Conservation (phyloP, 2,329 filamentous ascomycete genomes). For the Bipolaris cookei region DNA sequence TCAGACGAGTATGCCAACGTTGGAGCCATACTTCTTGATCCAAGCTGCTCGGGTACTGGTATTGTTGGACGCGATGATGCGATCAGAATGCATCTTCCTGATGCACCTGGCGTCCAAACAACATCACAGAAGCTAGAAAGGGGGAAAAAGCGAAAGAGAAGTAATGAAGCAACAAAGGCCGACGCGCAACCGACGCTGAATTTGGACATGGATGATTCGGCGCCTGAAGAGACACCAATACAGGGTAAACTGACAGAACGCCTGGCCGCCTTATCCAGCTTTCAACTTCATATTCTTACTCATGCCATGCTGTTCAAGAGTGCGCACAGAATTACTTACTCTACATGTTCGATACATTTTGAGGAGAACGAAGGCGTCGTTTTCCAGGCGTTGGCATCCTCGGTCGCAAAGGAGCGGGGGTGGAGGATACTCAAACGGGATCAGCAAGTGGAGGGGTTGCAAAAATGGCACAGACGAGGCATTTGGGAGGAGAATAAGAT, state of each 20-base stretch:
- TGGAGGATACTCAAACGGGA: conserved; percentile 78
- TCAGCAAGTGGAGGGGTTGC: conserved; percentile 78
- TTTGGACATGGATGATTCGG: conserved; percentile 38
- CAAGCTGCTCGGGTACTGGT: conserved; percentile 93
- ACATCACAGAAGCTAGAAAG: conserved; percentile 25
- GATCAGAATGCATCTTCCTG: conserved; percentile 65
- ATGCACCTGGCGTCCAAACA: conserved; percentile 25
- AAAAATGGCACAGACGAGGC: conserved; percentile 71
- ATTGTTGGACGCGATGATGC: conserved; percentile 89
- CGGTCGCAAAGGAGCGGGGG: conserved; percentile 68
- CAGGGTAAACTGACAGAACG: conserved; percentile 57
- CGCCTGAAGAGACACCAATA: conserved; percentile 49
- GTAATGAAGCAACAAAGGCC: conserved; percentile 10
- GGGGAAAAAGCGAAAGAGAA: conserved; percentile 45
- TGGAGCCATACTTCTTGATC: conserved; percentile 84
- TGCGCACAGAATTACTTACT: conserved; percentile 76
- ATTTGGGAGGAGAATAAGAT: conserved; percentile 50
- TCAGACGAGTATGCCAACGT: conserved; percentile 70
- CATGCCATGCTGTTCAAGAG: conserved; percentile 84
- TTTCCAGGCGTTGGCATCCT: conserved; percentile 70
- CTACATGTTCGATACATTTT: conserved; percentile 87
- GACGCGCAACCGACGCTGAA: conserved; percentile 23
- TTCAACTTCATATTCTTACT: conserved; percentile 80
- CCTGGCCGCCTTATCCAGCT: conserved; percentile 74
- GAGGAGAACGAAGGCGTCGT: conserved; percentile 92